Evolutionary conservation across 805 yeast species (phyloP).

Genomic region (Kregervanrija fluxuum): DNA sequence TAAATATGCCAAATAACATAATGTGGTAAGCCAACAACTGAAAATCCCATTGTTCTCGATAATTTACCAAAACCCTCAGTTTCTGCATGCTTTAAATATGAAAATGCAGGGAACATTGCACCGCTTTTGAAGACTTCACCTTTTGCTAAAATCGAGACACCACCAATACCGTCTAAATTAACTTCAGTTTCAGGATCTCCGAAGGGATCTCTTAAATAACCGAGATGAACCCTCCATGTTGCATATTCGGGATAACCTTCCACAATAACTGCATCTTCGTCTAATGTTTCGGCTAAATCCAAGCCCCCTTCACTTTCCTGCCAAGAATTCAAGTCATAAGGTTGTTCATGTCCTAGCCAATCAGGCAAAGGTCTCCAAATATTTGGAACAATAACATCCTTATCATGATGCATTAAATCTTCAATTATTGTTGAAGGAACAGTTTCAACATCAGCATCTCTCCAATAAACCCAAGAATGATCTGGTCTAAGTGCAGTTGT

Average conservation of each 20-base stretch:
- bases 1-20: slow-evolving; percentile 95
- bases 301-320: slow-evolving; percentile 78
- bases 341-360: slow-evolving; percentile 79
- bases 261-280: slow-evolving; percentile 93
- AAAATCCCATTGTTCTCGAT: slow-evolving; percentile 77
- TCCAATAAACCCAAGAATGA: slow-evolving; percentile 95
- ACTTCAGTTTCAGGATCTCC: slow-evolving; percentile 93
- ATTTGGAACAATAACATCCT: slow-evolving; percentile 91
- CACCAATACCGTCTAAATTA: slow-evolving; percentile 95
- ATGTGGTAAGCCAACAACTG: slow-evolving; percentile 87
- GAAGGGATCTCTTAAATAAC: slow-evolving; percentile 87
- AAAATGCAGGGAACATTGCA: slow-evolving; percentile 93
- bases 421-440: slow-evolving; percentile 79
- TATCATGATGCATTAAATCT: slow-evolving; percentile 86
- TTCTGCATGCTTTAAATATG: slow-evolving; percentile 94
- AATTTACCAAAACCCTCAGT: slow-evolving; percentile 95
- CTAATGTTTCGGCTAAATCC: slow-evolving; percentile 65
- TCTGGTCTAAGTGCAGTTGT: slow-evolving; percentile 82
- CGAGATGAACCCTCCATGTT: slow-evolving; percentile 96
- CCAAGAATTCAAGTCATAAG: slow-evolving; percentile 82
- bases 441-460: slow-evolving; percentile 94
- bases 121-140: slow-evolving; percentile 84
- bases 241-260: slow-evolving; percentile 98
- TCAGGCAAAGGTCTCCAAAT: slow-evolving; percentile 89
- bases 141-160: slow-evolving; percentile 85